Percentiles rank a stretch among this genome's conserved stretches.
Evolutionary conservation across 2,329 filamentous ascomycete species (phyloP).

Genomic region (Aspergillus vadensis): DNA sequence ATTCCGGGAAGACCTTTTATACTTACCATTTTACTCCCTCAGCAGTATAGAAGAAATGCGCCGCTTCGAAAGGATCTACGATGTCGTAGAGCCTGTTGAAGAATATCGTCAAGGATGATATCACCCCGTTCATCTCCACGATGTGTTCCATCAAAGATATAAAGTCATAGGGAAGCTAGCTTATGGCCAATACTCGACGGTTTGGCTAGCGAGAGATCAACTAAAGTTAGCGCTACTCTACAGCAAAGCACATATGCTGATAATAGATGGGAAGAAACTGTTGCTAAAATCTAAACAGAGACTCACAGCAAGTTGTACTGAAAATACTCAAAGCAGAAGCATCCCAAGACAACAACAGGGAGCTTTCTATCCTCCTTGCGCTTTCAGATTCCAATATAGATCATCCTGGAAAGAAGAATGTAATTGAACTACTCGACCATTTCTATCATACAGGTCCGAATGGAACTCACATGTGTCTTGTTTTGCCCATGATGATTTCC

Average conservation of each 20-base stretch:
- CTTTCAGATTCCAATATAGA: constrained; percentile 13
- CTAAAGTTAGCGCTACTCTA: constrained; percentile 8
- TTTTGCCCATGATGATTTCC: constrained; percentile 29
- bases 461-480: constrained; percentile 27
- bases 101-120: constrained; percentile 30
- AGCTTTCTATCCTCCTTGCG: constrained; percentile 23
- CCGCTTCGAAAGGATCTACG: constrained; percentile 25
- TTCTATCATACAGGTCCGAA: constrained; percentile 30
- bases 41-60: too few species aligned
- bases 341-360: constrained; percentile 23
- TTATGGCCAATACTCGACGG: constrained; percentile 27
- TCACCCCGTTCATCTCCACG: constrained; percentile 28
- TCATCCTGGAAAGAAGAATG: constrained; percentile 23
- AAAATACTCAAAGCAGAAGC: constrained; percentile 30
- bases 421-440: constrained; percentile 26
- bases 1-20: too few species aligned
- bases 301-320: constrained; percentile 23
- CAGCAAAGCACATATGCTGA: neutral
- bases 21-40: too few species aligned
- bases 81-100: constrained; percentile 28
- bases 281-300: constrained; percentile 14
- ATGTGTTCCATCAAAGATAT: constrained; percentile 27
- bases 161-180: constrained; percentile 22
- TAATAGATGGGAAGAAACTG: neutral
- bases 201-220: constrained; percentile 27